Base-by-base conservation (phyloP, 78 protist species). In the Dictyostelium capitatum region DNA sequence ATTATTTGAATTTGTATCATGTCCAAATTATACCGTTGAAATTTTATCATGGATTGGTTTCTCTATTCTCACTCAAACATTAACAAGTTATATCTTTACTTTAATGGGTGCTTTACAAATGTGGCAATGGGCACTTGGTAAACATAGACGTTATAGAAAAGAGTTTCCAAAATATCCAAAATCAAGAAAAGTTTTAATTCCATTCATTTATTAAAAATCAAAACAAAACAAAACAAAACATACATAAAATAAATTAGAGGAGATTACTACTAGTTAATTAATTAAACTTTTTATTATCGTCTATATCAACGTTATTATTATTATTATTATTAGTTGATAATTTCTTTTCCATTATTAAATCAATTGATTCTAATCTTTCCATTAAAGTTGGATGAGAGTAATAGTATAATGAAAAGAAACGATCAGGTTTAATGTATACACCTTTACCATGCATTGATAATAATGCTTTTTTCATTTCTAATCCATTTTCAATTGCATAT, bases 21-120 rank as follows among this genome's bases (percentile, higher is more conserved):
- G 98, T 92, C 97, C 98, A 65, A 96, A 97, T 80, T 97, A 97
- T 95, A 89, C 96, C 50, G 83, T 80, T 65, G 98, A 97, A 85
- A 89, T 97, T 30, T 23, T 80, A 30, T 4, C 92, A 11, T 97
- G 98, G 98, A 19, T 90, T 37, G 95, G 81, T 78, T 96, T 97
- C 96, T 83, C 82, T 37, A 56, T 95, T 20, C 78, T 95, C 75
- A 92, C 97, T 20, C 89, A 89, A 48, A 81, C 94, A 19, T 79
- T 89, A 51, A 87, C 90, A 11, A 15, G 77, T 30, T 91, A 41
- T 53, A 25, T 95, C 75, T 97, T 97, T 51, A 80, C 95, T 23
- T n/a, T 97, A 30, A 77, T 84, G 30, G 98, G 98, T 75, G 82
- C 91, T 28, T 82, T 41, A 23, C 98, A 97, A 82, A 97, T 97